Percentiles rank a stretch among this genome's conserved stretches.
These are phyloP conservation scores for Asclepias syriaca DNA, from an alignment of 257 asterid species.

Conservation along the genomic window DNA sequence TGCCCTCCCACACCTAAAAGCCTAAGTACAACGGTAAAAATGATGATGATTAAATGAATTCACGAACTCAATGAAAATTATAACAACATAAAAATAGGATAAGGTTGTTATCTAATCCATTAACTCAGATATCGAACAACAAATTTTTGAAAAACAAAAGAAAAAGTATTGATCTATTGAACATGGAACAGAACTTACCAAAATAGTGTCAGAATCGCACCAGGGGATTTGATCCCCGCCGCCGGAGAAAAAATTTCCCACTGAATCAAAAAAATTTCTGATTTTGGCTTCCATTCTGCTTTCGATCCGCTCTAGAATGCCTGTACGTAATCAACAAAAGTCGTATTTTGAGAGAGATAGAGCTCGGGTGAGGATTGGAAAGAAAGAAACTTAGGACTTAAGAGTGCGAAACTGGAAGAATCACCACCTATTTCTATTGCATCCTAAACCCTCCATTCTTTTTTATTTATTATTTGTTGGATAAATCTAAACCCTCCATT, in stretches of 20 bases:
- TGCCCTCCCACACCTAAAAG: neutral
- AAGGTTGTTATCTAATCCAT: neutral
- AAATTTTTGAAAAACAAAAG: too few relatives aligned
- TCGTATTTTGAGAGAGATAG: neutral
- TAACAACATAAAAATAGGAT: neutral
- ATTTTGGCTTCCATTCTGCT: slow-evolving; percentile 57
- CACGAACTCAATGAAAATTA: neutral
- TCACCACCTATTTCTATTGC: too few relatives aligned
- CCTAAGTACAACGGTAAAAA: neutral
- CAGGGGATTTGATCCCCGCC: slow-evolving; percentile 79
- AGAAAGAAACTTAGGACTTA: neutral
- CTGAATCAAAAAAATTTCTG: slow-evolving; percentile 57
- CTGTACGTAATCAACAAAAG: neutral
- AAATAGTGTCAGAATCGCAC: slow-evolving; percentile 63
- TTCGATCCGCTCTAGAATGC: neutral
- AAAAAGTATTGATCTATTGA: too few relatives aligned
- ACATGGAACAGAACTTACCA: slow-evolving; percentile 35
- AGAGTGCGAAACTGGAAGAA: too few relatives aligned
- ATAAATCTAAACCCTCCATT: too few relatives aligned
- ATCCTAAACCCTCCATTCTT: too few relatives aligned
- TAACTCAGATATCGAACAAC: neutral
- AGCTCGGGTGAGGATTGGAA: too few relatives aligned
- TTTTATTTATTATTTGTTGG: too few relatives aligned
- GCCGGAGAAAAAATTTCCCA: slow-evolving; percentile 59
- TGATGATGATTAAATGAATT: neutral